phyloP scores from a whole-genome alignment of 148 eudicot species.

The Spergularia marina region DNA sequence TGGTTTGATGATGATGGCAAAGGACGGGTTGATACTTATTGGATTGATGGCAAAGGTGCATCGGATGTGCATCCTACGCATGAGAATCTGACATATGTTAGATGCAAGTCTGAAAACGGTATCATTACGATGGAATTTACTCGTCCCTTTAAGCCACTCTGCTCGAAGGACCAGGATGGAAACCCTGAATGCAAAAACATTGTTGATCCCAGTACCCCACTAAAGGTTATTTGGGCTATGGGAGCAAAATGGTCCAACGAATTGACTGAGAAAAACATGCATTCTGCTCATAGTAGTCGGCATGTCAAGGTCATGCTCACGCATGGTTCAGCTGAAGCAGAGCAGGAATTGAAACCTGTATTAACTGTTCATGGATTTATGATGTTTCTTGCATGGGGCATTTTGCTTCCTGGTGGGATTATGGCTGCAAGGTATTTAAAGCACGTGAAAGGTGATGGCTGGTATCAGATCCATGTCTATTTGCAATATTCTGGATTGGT shows the following conservation, averaged over 20 bases:
- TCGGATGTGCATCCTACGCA: conserved; percentile 63
- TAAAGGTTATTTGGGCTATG: conserved; percentile 93
- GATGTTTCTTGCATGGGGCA: conserved; percentile 99
- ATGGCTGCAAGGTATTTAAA: conserved; percentile 79
- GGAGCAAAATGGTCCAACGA: conserved; percentile 83
- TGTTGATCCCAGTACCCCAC: conserved; percentile 75
- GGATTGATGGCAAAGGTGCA: conserved; percentile 76
- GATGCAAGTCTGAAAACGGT: conserved; percentile 95
- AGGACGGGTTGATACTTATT: conserved; percentile 71
- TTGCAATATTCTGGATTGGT: conserved; percentile 84
- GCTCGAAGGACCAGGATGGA: conserved; percentile 36
- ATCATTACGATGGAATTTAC: conserved; percentile 89
- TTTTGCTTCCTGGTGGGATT: conserved; percentile 81
- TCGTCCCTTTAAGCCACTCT: conserved; percentile 76
- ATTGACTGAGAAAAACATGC: conserved; percentile 79
- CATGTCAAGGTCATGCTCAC: conserved; percentile 69
- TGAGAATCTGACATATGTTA: conserved; percentile 79
- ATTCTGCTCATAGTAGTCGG: conserved; percentile 71
- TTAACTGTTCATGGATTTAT: conserved; percentile 91
- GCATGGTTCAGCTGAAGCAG: conserved; percentile 88
- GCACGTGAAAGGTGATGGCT: conserved; percentile 73
- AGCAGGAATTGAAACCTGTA: conserved; percentile 82
- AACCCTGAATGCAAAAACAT: conserved; percentile 81
- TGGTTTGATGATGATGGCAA: conserved; percentile 80
- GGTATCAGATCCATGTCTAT: conserved; percentile 83